These are phyloP conservation scores for Ogataea nakhonphanomensis DNA, from an alignment of 805 yeast genomes.

Conservation along the genomic window DNA sequence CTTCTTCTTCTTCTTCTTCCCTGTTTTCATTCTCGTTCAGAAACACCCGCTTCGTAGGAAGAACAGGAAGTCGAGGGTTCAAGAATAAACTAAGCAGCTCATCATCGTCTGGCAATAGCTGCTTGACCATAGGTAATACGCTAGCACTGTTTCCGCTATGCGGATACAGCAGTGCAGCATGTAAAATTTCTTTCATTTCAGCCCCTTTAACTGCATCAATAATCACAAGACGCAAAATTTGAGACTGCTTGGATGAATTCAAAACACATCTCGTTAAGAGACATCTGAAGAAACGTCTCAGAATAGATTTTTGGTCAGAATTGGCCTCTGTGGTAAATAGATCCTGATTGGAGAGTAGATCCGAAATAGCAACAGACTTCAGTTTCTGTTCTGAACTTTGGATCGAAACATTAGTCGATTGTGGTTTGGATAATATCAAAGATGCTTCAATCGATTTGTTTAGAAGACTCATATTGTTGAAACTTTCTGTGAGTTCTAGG, in stretches of 20 bases:
- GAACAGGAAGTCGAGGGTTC: conserved; percentile 73
- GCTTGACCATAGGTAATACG: conserved; percentile 66
- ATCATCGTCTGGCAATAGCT: conserved; percentile 44
- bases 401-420: conserved; percentile 24
- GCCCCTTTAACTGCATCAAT: conserved; percentile 32
- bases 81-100: conserved; percentile 55
- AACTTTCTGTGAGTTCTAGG: conserved; percentile 23
- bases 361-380: conserved; percentile 57
- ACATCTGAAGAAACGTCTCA: conserved; percentile 46
- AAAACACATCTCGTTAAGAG: conserved; percentile 48
- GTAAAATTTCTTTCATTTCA: conserved; percentile 34
- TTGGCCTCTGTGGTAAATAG: conserved; percentile 47
- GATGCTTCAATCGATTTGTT: conserved; percentile 59
- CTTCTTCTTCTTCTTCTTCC: too few relatives aligned
- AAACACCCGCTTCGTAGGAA: conserved; percentile 17
- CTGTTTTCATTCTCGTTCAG: conserved; percentile 6
- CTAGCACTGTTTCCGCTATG: conserved; percentile 51
- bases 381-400: conserved; percentile 17
- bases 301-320: conserved; percentile 29
- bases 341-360: conserved; percentile 62
- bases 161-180: conserved; percentile 64
- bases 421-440: conserved; percentile 41
- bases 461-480: conserved; percentile 48
- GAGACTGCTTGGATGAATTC: conserved; percentile 61
- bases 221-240: conserved; percentile 47